Base-by-base conservation (phyloP, 345 rosid species). In the Euphorbia pulcherrima region DNA sequence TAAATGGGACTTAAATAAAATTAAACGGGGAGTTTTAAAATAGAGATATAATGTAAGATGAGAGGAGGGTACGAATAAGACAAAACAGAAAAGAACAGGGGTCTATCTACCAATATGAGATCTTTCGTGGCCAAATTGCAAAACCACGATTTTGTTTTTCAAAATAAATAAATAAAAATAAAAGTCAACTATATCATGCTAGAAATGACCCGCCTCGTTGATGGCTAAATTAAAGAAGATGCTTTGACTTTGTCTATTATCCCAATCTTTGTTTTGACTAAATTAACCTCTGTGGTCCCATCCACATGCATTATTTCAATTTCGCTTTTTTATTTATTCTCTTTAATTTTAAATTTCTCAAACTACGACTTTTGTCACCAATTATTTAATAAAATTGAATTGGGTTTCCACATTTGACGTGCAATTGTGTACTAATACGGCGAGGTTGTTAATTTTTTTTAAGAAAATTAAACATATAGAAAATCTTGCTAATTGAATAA, bases 141-240 rank as follows among this genome's bases (percentile, higher is more conserved):
- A 6, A 12, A 13, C 33, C 35, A 13, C 59, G 40, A 63, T 4
- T n/a, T n/a, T 26, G 55, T 44, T 44, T 44, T 4, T 9, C 48
- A 44, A 44, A 44, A 44, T 44, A 48, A 48, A 48, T 48, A 48
- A 48, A 41, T 33, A 1, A 41, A 12, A 41, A 67, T n/a, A 48
- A 29, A 70, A 75, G 88, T 84, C 88, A 84, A 84, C 83, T 65
- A 58, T 70, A 62, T 74, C 80, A 60, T 14, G 84, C 81, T 74
- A 76, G 78, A 66, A 27, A 67, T 64, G 69, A 40, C 77, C 64
- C 44, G 50, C 9, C 44, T 16, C 16, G 7, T 50, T 50, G 64
- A 64, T 74, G 76, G 81, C 66, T 47, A 6, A 28, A 50, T 62
- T 53, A 6, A 28, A 50, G 76, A 68, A 69, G 55, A 58, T 70